Conservation (phyloP, 176 grass and related monocot genomes). For the Poa pratensis region DNA sequence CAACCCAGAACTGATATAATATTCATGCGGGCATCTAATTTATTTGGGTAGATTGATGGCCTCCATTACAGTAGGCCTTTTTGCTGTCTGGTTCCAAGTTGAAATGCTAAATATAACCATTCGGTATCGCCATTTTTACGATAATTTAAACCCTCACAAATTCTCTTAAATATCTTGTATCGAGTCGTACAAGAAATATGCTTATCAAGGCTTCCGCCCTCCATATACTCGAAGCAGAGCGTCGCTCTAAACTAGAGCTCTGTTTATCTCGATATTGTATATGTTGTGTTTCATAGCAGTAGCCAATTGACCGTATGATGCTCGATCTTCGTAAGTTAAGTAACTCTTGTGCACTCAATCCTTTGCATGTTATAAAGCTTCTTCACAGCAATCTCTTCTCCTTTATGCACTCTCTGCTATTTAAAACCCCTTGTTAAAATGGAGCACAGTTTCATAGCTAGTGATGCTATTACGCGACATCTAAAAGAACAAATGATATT, state of each 20-base stretch:
- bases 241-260: not conserved
- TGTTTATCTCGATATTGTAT: not conserved
- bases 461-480: too few relatives aligned
- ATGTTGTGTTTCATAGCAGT: not conserved
- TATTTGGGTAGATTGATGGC: too few relatives aligned
- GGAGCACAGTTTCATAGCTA: too few relatives aligned
- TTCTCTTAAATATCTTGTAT: not conserved
- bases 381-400: not conserved
- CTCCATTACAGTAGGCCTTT: not conserved
- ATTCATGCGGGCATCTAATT: too few relatives aligned
- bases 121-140: not conserved
- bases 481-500: too few relatives aligned
- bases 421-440: not conserved
- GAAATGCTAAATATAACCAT: not conserved
- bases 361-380: not conserved
- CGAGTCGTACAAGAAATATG: not conserved
- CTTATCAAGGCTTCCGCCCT: not conserved
- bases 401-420: not conserved
- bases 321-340: not conserved
- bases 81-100: too few relatives aligned
- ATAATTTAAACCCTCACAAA: not conserved
- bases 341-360: too few relatives aligned
- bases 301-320: not conserved
- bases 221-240: not conserved
- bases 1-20: too few relatives aligned